Base-by-base conservation (phyloP, 805 yeast species). In the Candida verbasci region DNA sequence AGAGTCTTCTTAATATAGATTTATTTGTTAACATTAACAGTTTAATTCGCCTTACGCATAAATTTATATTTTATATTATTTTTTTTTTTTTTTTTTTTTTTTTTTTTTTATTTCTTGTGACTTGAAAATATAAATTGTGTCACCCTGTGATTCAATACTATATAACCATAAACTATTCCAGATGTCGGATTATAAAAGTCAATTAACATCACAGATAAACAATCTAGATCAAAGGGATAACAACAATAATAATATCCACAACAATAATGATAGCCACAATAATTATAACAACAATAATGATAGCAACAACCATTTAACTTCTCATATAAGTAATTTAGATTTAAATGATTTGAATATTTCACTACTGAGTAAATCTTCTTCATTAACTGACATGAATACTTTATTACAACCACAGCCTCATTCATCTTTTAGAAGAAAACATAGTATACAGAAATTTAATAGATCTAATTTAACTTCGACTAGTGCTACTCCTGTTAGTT, bases 1-100 rank as follows among this genome's bases (percentile, higher is more conserved):
- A n/a, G 22, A 67, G 61, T 40, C 15, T 29, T n/a, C n/a, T n/a
- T n/a, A n/a, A n/a, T n/a, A 22, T 22, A 8, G 10, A 22, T 22
- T 22, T n/a, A n/a, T n/a, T n/a, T n/a, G n/a, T n/a, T n/a, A n/a
- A n/a, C n/a, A n/a, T n/a, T n/a, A n/a, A n/a, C n/a, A n/a, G n/a
- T n/a, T n/a, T n/a, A n/a, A n/a, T n/a, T n/a, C n/a, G n/a, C n/a
- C n/a, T n/a, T n/a, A n/a, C n/a, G n/a, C n/a, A n/a, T n/a, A n/a
- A 15, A 12, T 15, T 25, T 5, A 25, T 12, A 7, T 24, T 24
- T 11, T 24, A 5, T 8, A 5, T 24, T 24, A 12, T 25, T 24
- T 24, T 24, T 24, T 24, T 24, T 24, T 24, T 24, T 25, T 25
- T 25, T n/a, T 14, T n/a, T 25, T 14, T 25, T 15, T 5, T 25